Base-by-base conservation (phyloP, 2,329 filamentous ascomycete species). In the Fusarium beomiforme region DNA sequence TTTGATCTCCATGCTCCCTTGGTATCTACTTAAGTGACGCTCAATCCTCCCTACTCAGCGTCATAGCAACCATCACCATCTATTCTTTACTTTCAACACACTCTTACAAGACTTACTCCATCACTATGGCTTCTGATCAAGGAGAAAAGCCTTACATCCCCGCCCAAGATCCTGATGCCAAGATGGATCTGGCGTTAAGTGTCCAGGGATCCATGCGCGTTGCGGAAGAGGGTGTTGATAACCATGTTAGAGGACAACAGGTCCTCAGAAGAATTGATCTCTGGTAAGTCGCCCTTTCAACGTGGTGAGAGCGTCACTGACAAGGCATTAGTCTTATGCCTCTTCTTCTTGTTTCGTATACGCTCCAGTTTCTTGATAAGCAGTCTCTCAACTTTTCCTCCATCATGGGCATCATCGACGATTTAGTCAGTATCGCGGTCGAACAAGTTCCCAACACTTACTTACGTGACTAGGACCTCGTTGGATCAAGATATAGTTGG, bases 281-380 rank as follows among this genome's bases (percentile, higher is more conserved):
- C 5, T 75, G 64, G 72, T 73, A 44, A 41, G 56, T 37, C 3
- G 2, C 3, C 7, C 3, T 19, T 19, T 7, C 6, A 10, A 14
- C 2, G 19, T 12, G 5, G 4, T 1, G 8, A 17, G 6, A 43
- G 14, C 21, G 11, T 62, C 6, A 62, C 26, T 29, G 29, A 29
- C 29, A n/a, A 10, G 2, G 2, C 4, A 17, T 14, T 4, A 75
- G 72, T 13, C 43, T 75, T 14, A 50, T 75, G 47, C 72, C 72
- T 1, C 39, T 75, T 2, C 63, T 75, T 1, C 61, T 75, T 9
- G 73, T 74, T 3, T 75, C 73, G 1, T 75, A 75, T 7, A 75
- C 71, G 19, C 36, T 75, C 1, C 73, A 75, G n/a, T 75, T 75
- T 9, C 73, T 75, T 11, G 73, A 75, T 11, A 75, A 75, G 26